Base-by-base conservation (phyloP, 2,329 filamentous ascomycete species). In the Pseudogymnoascus sp. region DNA sequence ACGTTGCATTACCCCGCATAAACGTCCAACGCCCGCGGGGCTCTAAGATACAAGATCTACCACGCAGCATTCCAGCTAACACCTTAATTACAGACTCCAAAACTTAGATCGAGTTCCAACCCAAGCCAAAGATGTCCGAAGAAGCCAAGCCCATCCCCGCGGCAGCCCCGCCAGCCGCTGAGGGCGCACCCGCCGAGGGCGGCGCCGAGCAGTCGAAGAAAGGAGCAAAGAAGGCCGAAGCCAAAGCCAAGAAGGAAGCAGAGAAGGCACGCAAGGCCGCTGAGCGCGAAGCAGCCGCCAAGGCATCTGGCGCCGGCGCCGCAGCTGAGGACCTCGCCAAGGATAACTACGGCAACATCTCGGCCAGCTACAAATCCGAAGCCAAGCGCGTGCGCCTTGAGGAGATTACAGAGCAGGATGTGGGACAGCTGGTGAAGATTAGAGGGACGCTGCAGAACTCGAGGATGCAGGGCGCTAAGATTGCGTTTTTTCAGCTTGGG, bases 401-500 rank as follows among this genome's bases (percentile, higher is more conserved):
- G 60, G 76, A 80, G 57, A 75, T 95, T n/a, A 74, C 77, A 59
- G 83, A 90, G 56, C 76, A 80, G 59, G 76, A 87, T 71, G 74
- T 85, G 45, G 87, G 84, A 67, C 84, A 89, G 75, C 82, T 83
- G 28, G 81, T 96, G 66, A 85, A 84, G 45, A 79, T 96, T 68
- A 82, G 90, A 35, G 90, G 84, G 28, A 90, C 89, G 78, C 81
- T 96, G 37, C 89, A 95, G 73, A 96, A 95, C 76, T 84, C 88
- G 30, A 84, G 92, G 65, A 85, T 88, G 67, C 92, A 97, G 76
- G 86, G 88, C 62, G 90, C 91, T 66, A 95, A 96, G 79, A 87
- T 96, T 77, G 88, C 85, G 39, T 96, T 96, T 76, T 75, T 96
- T 68, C 90, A 94, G 76, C 80, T 97, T 67, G 82, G 90, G 64